Base-by-base conservation (phyloP, 169 alveolate species). In the Plasmodium vivax region DNA sequence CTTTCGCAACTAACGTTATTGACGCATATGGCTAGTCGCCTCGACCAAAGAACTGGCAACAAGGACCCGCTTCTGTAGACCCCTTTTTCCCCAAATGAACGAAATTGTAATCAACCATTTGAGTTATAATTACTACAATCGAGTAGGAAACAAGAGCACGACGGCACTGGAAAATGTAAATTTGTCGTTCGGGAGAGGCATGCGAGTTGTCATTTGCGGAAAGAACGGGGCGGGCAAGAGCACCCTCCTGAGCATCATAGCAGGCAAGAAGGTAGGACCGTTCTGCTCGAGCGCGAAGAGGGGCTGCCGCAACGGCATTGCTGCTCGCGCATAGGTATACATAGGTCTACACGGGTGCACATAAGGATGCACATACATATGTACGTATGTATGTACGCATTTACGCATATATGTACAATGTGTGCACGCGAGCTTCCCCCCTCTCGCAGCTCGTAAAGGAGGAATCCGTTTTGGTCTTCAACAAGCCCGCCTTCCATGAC, bases 141-240 rank as follows among this genome's bases (percentile, higher is more conserved):
- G 84, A 58, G 12, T 90, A 81, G 47, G 58, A 90, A 90, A 71
- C 7, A 62, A 80, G 23, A 38, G 92, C 19, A 82, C 54, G 1
- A 19, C 82, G 19, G 94, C 94, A 14, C 77, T 90, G 19, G 47
- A 9, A 38, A 82, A 90, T 90, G 45, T 90, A 30, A 90, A 27
- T 62, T 45, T 90, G 51, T 62, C 84, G 27, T 81, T 90, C 73
- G 80, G 62, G 19, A 47, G 79, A 38, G 94, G 94, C 23, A 90
- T 90, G 94, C 41, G 94, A 82, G 38, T 90, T 62, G 56, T 90
- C 3, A 84, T 90, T 56, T 90, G 94, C 30, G 94, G 94, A n/a
- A 90, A 90, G 68, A 90, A 90, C 51, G 94, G 94, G n/a, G 94
- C 94, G 2, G 94, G 94, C 54, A 90, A 90, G 54, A 90, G 94